A percentile compares a stretch with the other conserved stretches of the same genome.
phyloP scores from a whole-genome alignment of 306 rosid genomes.

The Citrullus mucosospermus region DNA sequence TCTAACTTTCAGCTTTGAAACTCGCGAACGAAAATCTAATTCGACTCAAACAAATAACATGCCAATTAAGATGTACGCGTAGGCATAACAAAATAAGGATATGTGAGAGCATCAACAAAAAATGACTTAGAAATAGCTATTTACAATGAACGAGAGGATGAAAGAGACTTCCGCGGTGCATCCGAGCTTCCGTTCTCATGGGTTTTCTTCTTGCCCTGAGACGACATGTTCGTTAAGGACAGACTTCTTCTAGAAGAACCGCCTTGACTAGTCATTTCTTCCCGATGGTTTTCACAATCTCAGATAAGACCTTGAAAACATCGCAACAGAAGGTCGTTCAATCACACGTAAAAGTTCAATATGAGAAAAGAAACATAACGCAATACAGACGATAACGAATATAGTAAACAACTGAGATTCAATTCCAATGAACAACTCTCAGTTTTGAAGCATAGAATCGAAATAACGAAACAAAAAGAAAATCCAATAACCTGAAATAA shows the following conservation, averaged over 20 bases:
- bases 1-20: background rate
- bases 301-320: background rate
- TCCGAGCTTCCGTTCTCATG: constrained; percentile 35
- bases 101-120: background rate
- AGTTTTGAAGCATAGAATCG: background rate
- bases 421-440: background rate
- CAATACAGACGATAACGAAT: background rate
- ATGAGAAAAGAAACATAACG: background rate
- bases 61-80: background rate
- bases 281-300: background rate
- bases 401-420: background rate
- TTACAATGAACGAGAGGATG: constrained; percentile 41
- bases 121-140: background rate
- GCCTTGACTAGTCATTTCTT: constrained; percentile 43
- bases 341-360: background rate
- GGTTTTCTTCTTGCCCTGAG: constrained; percentile 35
- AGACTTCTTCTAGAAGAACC: constrained; percentile 45
- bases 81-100: background rate
- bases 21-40: background rate
- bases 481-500: background rate
- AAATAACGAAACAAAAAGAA: background rate
- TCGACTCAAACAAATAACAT: background rate
- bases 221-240: constrained; percentile 23
- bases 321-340: background rate
- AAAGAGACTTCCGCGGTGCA: constrained; percentile 31